These are phyloP conservation scores for Dacryopinax primogenitus DNA, from an alignment of 768 basidiomycete genomes.

Conservation along the genomic window DNA sequence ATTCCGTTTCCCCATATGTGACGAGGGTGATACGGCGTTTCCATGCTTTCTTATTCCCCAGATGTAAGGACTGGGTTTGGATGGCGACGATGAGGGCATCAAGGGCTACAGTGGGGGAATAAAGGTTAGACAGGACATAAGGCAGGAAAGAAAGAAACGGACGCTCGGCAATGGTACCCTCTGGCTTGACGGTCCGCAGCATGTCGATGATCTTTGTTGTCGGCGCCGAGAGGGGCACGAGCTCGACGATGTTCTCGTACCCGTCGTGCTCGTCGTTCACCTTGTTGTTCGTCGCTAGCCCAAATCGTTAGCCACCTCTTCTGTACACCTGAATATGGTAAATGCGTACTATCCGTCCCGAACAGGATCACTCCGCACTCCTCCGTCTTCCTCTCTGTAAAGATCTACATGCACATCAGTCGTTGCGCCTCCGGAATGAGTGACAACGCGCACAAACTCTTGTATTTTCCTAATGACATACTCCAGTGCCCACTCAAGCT, in stretches of 20 bases:
- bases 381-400: constrained; percentile 82
- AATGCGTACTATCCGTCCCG: constrained; percentile 55
- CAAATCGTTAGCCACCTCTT: background rate
- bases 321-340: constrained; percentile 9
- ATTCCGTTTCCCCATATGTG: constrained; percentile 71
- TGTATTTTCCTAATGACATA: constrained; percentile 85
- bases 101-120: constrained; percentile 40
- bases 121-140: constrained; percentile 20
- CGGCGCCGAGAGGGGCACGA: constrained; percentile 54
- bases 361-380: constrained; percentile 82
- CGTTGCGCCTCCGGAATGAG: background rate
- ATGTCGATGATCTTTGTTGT: constrained; percentile 53
- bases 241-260: constrained; percentile 62
- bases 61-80: constrained; percentile 58
- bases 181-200: constrained; percentile 46
- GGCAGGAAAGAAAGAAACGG: constrained; percentile 23
- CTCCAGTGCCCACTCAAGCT: constrained; percentile 70
- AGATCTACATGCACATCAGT: constrained; percentile 45
- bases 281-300: constrained; percentile 50
- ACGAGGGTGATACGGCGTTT: constrained; percentile 69
- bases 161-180: constrained; percentile 53
- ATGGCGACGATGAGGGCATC: constrained; percentile 79
- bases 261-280: constrained; percentile 49
- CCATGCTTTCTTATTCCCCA: constrained; percentile 66
- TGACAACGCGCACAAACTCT: constrained; percentile 53